Conservation (phyloP, 2,329 filamentous ascomycete species). For the Phialemoniopsis sp. region DNA sequence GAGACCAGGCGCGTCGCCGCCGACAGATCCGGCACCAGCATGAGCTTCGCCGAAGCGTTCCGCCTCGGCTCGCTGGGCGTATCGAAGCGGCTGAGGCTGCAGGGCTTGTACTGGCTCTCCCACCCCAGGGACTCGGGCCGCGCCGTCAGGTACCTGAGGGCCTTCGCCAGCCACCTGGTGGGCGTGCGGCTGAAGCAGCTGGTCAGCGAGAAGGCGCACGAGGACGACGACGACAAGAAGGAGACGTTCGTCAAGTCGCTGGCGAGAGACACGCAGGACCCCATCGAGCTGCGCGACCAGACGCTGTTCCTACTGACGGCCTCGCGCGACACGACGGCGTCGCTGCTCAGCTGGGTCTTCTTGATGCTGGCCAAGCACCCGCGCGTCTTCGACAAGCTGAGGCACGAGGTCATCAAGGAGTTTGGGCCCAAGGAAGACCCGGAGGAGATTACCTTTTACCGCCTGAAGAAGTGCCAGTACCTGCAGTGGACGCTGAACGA, state of each 20-base stretch:
- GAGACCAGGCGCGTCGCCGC: too few species aligned
- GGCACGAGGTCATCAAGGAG: slow-evolving; percentile 29
- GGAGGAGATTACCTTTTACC: slow-evolving; percentile 28
- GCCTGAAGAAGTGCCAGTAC: slow-evolving; percentile 34
- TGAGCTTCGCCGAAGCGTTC: too few species aligned
- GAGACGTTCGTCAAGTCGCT: neutral
- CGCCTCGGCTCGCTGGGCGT: too few species aligned
- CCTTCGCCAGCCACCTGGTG: too few species aligned
- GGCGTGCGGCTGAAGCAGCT: too few species aligned
- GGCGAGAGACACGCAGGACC: slow-evolving; percentile 27
- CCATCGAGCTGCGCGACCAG: slow-evolving; percentile 39
- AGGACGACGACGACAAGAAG: too few species aligned
- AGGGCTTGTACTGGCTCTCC: too few species aligned
- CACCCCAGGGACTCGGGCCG: too few species aligned
- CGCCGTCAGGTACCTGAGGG: too few species aligned
- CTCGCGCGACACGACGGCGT: slow-evolving; percentile 51
- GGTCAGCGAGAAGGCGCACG: too few species aligned
- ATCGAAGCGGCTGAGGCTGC: too few species aligned
- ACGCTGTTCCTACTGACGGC: slow-evolving; percentile 36
- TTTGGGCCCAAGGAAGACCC: slow-evolving; percentile 40
- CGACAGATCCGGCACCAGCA: too few species aligned
- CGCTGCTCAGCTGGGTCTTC: slow-evolving; percentile 43
- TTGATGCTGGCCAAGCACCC: slow-evolving; percentile 34
- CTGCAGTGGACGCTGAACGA: slow-evolving; percentile 38
- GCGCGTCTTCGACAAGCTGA: slow-evolving; percentile 34